Evolutionary conservation across 805 yeast species (phyloP), one percentile per base, ranked within the genome.

Genomic region (Candida chilensis): DNA sequence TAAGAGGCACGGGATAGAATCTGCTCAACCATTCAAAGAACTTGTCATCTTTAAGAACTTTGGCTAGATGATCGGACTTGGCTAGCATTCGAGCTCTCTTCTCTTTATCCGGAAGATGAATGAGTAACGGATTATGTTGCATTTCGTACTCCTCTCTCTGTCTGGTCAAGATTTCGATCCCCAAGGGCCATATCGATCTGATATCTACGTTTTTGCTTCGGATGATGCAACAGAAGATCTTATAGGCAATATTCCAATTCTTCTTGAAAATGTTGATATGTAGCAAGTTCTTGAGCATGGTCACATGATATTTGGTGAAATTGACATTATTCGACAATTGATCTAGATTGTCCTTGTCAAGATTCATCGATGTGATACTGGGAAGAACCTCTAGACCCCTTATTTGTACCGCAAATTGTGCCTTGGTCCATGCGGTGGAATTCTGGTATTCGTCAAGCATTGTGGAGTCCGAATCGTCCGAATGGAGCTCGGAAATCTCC

Each of bases 181-280:
- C 87, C 1, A 78, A 21, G 0, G 80, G 70, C 88, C 88, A 81
- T 8, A 78, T 44, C 3, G 67, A 51, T 32, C 74, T 54, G 5
- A 78, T 45, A 44, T 80, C 84, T 8, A 71, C 60, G 1, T 48
- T 47, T 1, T 68, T 68, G 1, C 69, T 40, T 30, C 79, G 47
- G 3, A 75, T 45, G 15, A 81, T 45, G 2, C 72, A 31, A 7
- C 71, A 47, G 38, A 74, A 74, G 5, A 73, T 51, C 32, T 61
- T 61, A 40, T 71, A 74, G 0, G 83, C 81, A 11, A 57, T 27
- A 5, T 46, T 40, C 86, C 86, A 81, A 6, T 74, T 63, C 18
- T 55, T 44, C 21, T 62, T 50, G 25, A 69, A 41, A 3, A 80
- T 45, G 33, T 61, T 60, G 8, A 69, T 24, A 37, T 76, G 78